These are phyloP conservation scores for Hygrocybe punicea DNA, from an alignment of 768 basidiomycete genomes.

Conservation along the genomic window DNA sequence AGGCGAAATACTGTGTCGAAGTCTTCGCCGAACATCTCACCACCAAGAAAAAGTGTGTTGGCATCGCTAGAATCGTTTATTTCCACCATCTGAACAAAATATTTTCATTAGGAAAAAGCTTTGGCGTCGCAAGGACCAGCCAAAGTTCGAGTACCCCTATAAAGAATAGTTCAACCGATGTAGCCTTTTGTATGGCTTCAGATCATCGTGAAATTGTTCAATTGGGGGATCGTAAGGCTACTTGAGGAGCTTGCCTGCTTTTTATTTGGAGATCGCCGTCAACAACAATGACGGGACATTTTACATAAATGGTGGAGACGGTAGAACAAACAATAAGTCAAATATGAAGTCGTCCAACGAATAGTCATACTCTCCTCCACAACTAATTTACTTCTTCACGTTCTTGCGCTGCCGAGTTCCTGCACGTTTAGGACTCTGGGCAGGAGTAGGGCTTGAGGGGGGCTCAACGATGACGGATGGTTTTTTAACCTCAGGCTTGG, in stretches of 20 bases:
- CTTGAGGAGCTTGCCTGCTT: no score
- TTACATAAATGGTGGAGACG: no score
- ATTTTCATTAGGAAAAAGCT: constrained; percentile 68
- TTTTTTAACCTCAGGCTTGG: background rate
- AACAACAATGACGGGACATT: no score
- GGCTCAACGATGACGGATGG: background rate
- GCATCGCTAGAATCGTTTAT: constrained; percentile 9
- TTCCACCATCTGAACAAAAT: background rate
- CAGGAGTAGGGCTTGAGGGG: constrained; percentile 3
- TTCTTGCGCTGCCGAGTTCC: constrained; percentile 12
- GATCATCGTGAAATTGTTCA: no score
- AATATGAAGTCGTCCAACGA: no score
- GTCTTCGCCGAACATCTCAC: constrained; percentile 79
- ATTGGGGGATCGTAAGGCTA: no score
- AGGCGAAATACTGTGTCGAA: constrained; percentile 75
- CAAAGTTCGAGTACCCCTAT: constrained; percentile 85
- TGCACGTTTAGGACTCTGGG: constrained; percentile 4
- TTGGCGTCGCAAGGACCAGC: constrained; percentile 84
- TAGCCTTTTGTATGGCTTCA: no score
- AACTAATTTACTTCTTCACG: constrained; percentile 10
- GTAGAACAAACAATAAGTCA: no score
- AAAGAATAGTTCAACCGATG: constrained; percentile 48
- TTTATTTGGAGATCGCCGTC: no score
- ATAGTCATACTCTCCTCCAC: no score
- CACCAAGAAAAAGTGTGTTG: constrained; percentile 84